These are phyloP conservation scores for Phaeophleospora eucalypticola DNA, from an alignment of 2,329 filamentous ascomycete genomes.

Conservation along the genomic window DNA sequence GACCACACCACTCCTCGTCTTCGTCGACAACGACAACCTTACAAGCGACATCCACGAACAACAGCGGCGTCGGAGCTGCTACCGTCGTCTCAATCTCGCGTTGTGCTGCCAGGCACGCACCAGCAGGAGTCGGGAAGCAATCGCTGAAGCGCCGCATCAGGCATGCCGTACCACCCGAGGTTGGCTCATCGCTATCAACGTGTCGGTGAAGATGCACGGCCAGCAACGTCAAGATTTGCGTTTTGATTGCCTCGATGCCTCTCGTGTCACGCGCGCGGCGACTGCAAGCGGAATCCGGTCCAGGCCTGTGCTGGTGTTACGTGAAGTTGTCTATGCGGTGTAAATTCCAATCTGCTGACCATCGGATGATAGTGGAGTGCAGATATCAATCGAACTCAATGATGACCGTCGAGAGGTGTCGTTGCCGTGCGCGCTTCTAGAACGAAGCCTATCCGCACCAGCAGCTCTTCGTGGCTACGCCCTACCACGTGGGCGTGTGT, in stretches of 20 bases:
- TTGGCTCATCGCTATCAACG: conserved; percentile 8
- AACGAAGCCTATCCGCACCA: not conserved
- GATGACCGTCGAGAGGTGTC: not conserved
- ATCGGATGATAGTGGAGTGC: too few species aligned
- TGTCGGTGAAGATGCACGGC: conserved; percentile 11
- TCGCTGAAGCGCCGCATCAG: not conserved
- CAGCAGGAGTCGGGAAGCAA: not conserved
- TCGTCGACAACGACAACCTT: conserved; percentile 6
- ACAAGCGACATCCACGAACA: conserved; percentile 8
- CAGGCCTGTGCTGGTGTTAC: not conserved
- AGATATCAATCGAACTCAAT: too few species aligned
- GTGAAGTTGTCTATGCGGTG: too few species aligned
- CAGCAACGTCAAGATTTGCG: conserved; percentile 12
- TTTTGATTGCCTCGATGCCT: conserved; percentile 1
- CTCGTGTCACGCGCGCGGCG: too few species aligned
- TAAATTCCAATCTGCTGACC: too few species aligned
- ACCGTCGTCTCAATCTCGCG: too few species aligned
- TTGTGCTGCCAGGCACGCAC: not conserved
- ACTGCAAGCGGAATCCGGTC: too few species aligned
- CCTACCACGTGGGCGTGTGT: not conserved
- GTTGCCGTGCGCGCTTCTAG: not conserved
- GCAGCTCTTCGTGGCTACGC: not conserved
- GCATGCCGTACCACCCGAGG: conserved; percentile 10
- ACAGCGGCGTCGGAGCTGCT: not conserved
- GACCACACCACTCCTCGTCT: not conserved